Base-by-base conservation (phyloP, 352 stramenopile genomes). In the Phytopythium ostracodes region DNA sequence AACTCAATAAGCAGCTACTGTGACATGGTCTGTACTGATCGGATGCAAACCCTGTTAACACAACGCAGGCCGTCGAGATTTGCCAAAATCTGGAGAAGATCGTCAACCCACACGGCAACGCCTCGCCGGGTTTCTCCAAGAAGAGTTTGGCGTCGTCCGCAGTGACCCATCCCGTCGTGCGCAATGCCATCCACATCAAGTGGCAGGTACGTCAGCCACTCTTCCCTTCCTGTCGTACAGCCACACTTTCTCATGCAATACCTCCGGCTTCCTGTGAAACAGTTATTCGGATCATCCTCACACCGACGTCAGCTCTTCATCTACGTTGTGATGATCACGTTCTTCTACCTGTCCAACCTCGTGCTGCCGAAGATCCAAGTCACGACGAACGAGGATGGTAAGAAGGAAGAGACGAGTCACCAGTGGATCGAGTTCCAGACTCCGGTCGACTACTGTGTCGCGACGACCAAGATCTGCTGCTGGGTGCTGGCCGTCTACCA, bases 311-410 rank as follows among this genome's bases (percentile, higher is more conserved):
- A 84, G 51, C 57, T 87, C 5, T 69, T 62, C 2, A 44, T 84
- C 25, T 84, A 82, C 56, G 64, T 79, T 20, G 51, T 84, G 12
- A 80, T 87, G 70, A 65, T 84, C 38, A 63, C 66, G 20, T 75
- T 81, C 56, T 87, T 87, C 66, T 84, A 77, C 38, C 51, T 82
- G 20, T 82, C 77, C 6, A 87, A 87, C 54, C 63, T 84, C 7
- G 47, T 79, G 51, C 59, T 84, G 20, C 72, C 72, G 6, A 71
- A 80, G 50, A 73, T 83, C 46, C 65, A 82, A 35, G 49, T 76
- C 12, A 68, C 63, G 11, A 62, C 59, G 20, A 63, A 73, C 56
- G 62, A 68, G 35, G 58, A 76, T 27, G 68, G 67, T 27, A 70
- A 70, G 27, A 70, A 70, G 40, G 56, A 60, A 4, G 60, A 75